Conservation (phyloP, 2,329 filamentous ascomycete species). For the Aspergillus latus region DNA sequence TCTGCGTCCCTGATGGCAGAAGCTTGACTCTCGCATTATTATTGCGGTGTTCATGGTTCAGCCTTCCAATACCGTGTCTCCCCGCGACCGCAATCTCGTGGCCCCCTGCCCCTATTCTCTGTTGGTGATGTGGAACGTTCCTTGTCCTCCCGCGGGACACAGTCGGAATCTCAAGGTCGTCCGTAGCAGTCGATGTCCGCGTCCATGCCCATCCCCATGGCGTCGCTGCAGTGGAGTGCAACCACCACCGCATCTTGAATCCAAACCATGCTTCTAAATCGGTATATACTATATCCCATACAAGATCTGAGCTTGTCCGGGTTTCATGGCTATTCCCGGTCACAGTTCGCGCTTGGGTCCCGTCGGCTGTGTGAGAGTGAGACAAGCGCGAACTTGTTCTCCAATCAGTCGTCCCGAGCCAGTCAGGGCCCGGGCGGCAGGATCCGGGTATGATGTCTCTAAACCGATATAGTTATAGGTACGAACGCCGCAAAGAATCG, state of each 20-base stretch:
- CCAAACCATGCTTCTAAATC: background rate
- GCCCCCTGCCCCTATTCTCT: slow-evolving; percentile 2
- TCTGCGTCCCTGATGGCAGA: slow-evolving; percentile 1
- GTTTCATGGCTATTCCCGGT: background rate
- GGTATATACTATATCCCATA: background rate
- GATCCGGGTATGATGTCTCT: background rate
- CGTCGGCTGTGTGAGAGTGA: background rate
- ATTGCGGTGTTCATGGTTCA: too few relatives aligned
- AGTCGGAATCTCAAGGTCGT: background rate
- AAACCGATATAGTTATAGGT: background rate
- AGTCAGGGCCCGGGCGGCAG: background rate
- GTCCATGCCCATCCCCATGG: too few relatives aligned
- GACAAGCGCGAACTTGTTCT: slow-evolving; percentile 1
- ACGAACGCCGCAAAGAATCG: background rate
- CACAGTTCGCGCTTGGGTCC: background rate
- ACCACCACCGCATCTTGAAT: background rate
- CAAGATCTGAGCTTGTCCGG: background rate
- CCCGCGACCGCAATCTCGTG: background rate
- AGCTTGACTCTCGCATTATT: background rate
- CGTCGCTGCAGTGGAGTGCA: background rate
- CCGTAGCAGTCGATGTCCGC: background rate
- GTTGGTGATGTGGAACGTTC: background rate
- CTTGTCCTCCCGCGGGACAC: too few relatives aligned
- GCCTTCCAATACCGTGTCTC: background rate
- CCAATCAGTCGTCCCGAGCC: background rate